These are phyloP conservation scores for Tetrastigma voinierianum DNA, from an alignment of 164 flowering plant species.

Conservation along the genomic window DNA sequence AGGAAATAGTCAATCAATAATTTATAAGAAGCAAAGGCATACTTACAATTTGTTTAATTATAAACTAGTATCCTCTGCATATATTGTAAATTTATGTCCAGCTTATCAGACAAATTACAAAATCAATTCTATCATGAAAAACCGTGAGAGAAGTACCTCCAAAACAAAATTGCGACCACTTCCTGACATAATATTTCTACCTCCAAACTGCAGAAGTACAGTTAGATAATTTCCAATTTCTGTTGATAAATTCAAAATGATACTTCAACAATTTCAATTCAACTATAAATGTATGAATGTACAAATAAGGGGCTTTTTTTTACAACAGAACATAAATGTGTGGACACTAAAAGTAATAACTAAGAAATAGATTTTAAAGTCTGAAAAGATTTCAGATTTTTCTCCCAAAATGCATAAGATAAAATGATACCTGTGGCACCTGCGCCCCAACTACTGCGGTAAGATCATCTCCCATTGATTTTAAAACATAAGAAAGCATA, in stretches of 20 bases:
- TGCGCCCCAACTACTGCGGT: slow-evolving; percentile 49
- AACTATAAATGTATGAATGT: too few relatives aligned
- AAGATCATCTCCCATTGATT: slow-evolving; percentile 41
- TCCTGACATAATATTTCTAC: slow-evolving; percentile 33
- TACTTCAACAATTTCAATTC: not conserved
- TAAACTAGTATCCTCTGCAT: not conserved
- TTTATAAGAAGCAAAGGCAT: not conserved
- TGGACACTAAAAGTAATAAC: not conserved
- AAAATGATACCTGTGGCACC: slow-evolving; percentile 47
- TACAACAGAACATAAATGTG: not conserved
- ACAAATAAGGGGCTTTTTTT: not conserved
- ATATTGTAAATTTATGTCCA: not conserved
- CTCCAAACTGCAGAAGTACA: slow-evolving; percentile 30
- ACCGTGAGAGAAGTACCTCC: slow-evolving; percentile 31
- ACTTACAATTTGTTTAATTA: not conserved
- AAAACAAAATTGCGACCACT: slow-evolving; percentile 38
- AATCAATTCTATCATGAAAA: not conserved
- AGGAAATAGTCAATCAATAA: not conserved
- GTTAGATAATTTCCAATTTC: not conserved
- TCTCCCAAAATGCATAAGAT: not conserved
- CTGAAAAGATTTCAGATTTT: not conserved
- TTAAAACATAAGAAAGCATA: slow-evolving; percentile 54
- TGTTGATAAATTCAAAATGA: not conserved
- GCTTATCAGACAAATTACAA: not conserved
- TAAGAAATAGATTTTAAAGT: too few relatives aligned